Percentiles rank a stretch among this genome's conserved stretches.
phyloP scores from a whole-genome alignment of 2,329 filamentous ascomycete species.

The Pestalotiopsis sp. region DNA sequence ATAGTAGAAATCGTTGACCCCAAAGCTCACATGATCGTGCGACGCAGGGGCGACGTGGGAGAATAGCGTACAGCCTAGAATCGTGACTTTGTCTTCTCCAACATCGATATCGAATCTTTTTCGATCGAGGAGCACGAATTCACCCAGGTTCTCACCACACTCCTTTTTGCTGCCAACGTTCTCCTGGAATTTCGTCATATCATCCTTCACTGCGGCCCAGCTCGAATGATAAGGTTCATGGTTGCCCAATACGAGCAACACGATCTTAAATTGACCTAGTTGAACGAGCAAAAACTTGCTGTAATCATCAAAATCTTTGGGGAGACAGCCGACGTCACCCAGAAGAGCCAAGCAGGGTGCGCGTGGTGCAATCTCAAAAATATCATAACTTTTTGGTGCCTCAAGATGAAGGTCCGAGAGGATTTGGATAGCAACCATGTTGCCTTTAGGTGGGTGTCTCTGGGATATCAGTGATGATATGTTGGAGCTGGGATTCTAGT shows the following conservation, averaged over 20 bases:
- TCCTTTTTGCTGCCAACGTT: constrained; percentile 20
- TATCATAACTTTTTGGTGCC: constrained; percentile 48
- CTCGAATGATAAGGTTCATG: constrained; percentile 53
- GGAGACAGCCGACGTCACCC: constrained; percentile 55
- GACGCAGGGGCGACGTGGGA: constrained; percentile 44
- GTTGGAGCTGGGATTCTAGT: no score
- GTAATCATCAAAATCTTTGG: constrained; percentile 41
- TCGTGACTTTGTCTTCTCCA: constrained; percentile 32
- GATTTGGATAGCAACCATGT: constrained; percentile 41
- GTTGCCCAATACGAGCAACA: constrained; percentile 58
- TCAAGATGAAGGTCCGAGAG: constrained; percentile 63
- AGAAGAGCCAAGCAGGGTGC: constrained; percentile 56
- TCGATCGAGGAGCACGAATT: constrained; percentile 42
- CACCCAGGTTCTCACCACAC: constrained; percentile 25
- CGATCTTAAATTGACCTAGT: constrained; percentile 46
- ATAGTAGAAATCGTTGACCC: constrained; percentile 54
- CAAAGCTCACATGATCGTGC: constrained; percentile 37
- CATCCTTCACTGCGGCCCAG: constrained; percentile 33
- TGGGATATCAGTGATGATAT: neutral
- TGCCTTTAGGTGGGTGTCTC: neutral
- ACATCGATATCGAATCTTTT: constrained; percentile 32
- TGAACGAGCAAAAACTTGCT: constrained; percentile 49
- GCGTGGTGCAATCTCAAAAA: constrained; percentile 46
- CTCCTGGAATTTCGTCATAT: constrained; percentile 33
- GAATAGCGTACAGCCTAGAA: constrained; percentile 52